These are phyloP conservation scores for Amaranthus cruentus DNA, from an alignment of 148 eudicot species.

Conservation along the genomic window DNA sequence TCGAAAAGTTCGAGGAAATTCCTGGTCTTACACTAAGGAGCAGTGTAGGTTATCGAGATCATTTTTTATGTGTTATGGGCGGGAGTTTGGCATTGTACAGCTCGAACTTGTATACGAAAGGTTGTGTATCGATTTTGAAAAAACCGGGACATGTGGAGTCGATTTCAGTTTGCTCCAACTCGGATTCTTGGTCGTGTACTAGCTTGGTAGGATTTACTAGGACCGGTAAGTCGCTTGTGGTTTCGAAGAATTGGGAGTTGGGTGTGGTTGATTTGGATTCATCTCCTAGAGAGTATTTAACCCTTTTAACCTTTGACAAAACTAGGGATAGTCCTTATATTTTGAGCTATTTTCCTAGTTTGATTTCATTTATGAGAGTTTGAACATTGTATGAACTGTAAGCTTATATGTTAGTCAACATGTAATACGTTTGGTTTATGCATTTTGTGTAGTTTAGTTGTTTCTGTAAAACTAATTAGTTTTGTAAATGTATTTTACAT, in stretches of 20 bases:
- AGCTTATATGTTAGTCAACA: too few relatives aligned
- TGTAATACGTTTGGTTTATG: too few relatives aligned
- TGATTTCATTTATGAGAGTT: constrained; percentile 17
- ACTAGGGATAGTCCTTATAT: constrained; percentile 1
- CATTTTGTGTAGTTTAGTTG: too few relatives aligned
- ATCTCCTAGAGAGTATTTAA: constrained; percentile 2
- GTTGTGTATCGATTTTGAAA: constrained; percentile 20
- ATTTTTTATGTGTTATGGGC: constrained; percentile 25
- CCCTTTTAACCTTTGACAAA: constrained; percentile 21
- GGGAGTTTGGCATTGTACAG: constrained; percentile 22
- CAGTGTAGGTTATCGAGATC: constrained; percentile 6
- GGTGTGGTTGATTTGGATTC: constrained; percentile 16
- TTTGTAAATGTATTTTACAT: too few relatives aligned
- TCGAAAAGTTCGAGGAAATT: constrained; percentile 23
- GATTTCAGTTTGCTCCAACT: background rate
- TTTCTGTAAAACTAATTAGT: too few relatives aligned
- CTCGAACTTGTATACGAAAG: constrained; percentile 13
- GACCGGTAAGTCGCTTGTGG: constrained; percentile 14
- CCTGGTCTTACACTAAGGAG: constrained; percentile 15
- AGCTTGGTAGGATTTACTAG: constrained; percentile 25
- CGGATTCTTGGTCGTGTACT: constrained; percentile 10
- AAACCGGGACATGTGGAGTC: constrained; percentile 18
- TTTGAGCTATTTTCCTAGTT: constrained; percentile 22
- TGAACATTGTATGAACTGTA: background rate
- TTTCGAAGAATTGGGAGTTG: constrained; percentile 22